A percentile compares a stretch with the other conserved stretches of the same genome.
Evolutionary conservation across 345 rosid species (phyloP).

Genomic region (Brassica juncea): DNA sequence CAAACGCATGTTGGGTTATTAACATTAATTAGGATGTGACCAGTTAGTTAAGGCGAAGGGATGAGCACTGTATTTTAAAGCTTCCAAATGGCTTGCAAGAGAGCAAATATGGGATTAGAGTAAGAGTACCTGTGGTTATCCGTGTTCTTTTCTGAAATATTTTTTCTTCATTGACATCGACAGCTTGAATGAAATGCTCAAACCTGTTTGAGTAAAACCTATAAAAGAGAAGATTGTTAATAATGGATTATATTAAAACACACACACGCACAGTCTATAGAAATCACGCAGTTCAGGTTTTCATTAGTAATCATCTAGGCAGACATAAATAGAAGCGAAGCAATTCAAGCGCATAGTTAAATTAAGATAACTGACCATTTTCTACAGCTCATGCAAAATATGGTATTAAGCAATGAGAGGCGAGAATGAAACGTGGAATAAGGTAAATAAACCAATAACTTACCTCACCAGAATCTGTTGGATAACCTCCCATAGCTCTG

Average conservation of each 20-base stretch:
- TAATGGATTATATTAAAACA: neutral
- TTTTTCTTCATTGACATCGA: constrained; percentile 81
- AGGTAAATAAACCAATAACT: constrained; percentile 21
- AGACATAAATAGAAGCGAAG: neutral
- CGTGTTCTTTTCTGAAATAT: constrained; percentile 94
- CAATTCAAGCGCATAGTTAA: neutral
- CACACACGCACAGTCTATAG: neutral
- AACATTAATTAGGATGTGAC: constrained; percentile 1
- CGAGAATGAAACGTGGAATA: constrained; percentile 8
- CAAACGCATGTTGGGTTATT: neutral
- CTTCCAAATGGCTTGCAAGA: neutral
- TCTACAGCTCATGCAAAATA: constrained; percentile 16
- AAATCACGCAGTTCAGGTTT: constrained; percentile 1
- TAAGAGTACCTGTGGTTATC: constrained; percentile 63
- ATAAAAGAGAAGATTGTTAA: constrained; percentile 19
- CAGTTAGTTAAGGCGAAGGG: neutral
- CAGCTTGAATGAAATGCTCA: constrained; percentile 81
- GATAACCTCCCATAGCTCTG: constrained; percentile 90
- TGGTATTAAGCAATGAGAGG: neutral
- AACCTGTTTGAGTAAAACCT: constrained; percentile 80
- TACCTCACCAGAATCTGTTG: constrained; percentile 98
- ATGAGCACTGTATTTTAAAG: neutral
- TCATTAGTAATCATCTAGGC: constrained; percentile 5
- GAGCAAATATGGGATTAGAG: neutral
- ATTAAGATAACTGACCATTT: constrained; percentile 4